These are phyloP conservation scores for Coemansia brasiliensis DNA, from an alignment of 192 early-diverging fungal species.

Conservation along the genomic window DNA sequence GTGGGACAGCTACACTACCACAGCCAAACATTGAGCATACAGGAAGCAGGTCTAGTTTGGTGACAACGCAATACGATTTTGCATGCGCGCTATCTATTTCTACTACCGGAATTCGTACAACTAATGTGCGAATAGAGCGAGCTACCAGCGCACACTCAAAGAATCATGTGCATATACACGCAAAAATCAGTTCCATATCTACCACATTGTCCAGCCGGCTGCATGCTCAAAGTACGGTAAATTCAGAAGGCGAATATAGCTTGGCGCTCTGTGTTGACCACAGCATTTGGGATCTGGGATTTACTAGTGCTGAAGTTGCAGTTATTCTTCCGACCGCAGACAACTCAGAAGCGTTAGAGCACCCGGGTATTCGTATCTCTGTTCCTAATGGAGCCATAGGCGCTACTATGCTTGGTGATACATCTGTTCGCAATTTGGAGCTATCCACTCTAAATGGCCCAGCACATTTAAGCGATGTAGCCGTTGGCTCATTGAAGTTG, in stretches of 20 bases:
- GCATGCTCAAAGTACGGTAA: conserved; percentile 18
- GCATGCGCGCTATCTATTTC: conserved; percentile 17
- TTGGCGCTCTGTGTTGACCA: conserved; percentile 33
- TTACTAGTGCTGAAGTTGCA: conserved; percentile 42
- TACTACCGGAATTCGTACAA: conserved; percentile 37
- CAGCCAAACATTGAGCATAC: conserved; percentile 16
- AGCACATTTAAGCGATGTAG: conserved; percentile 46
- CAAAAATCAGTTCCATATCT: conserved; percentile 30
- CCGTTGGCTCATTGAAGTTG: conserved; percentile 25
- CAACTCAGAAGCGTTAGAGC: conserved; percentile 1
- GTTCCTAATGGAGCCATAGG: conserved; percentile 45
- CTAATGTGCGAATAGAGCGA: conserved; percentile 34
- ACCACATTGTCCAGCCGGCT: conserved; percentile 36
- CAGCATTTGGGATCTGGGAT: conserved; percentile 51
- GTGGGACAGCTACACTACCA: background rate
- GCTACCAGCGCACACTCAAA: conserved; percentile 21
- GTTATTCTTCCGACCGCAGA: conserved; percentile 18
- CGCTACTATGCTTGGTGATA: conserved; percentile 43
- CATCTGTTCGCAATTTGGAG: conserved; percentile 22
- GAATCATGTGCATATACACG: conserved; percentile 22
- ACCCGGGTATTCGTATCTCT: conserved; percentile 44
- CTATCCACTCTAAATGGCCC: conserved; percentile 44
- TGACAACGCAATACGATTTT: conserved; percentile 30
- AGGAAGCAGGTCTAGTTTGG: conserved; percentile 25
- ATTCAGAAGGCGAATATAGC: conserved; percentile 20